Evolutionary conservation across 768 basidiomycete species (phyloP), one percentile per base, ranked within the genome.

Genomic region (Amanita jacksonii): DNA sequence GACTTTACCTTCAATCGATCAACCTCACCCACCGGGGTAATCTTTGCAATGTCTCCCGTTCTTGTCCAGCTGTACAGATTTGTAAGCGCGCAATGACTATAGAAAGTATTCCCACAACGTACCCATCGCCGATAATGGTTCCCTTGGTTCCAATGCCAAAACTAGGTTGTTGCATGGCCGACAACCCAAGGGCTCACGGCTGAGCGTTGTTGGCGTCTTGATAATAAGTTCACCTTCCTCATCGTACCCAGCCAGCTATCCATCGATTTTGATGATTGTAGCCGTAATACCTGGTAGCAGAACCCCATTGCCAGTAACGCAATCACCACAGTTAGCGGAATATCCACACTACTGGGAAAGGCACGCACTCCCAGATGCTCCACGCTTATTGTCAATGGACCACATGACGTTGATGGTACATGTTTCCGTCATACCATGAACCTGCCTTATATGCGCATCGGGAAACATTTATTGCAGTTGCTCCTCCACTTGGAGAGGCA

Each of bases 91-190:
- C 3, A 16, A 5, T n/a, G n/a, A n/a, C n/a, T n/a, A 5, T 28
- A 20, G 15, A 15, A 8, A 41, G 10, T 9, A 7, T 31, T 7
- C 15, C 8, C 5, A 41, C 4, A 46, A 52, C 66, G 49, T 49
- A 81, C 77, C 83, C 82, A 48, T 83, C 68, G 9, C n/a, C n/a
- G n/a, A 77, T 49, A 54, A 85, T 85, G 0, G 78, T 80, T 49
- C 83, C 80, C 45, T 66, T 72, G 4, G 82, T 84, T 30, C 83
- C 85, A 38, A n/a, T n/a, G 13, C 7, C 15, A 18, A 18, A n/a
- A n/a, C 12, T 8, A 36, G 15, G 19, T 36, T 30, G 32, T 30
- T 31, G 3, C 3, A 19, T 16, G 5, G 18, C 3, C 27, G 19
- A n/a, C 15, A 47, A 15, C 12, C 31, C 46, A 3, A 35, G n/a